These are phyloP conservation scores for Geranomyces variabilis DNA, from an alignment of 192 early-diverging fungal genomes.

Conservation along the genomic window DNA sequence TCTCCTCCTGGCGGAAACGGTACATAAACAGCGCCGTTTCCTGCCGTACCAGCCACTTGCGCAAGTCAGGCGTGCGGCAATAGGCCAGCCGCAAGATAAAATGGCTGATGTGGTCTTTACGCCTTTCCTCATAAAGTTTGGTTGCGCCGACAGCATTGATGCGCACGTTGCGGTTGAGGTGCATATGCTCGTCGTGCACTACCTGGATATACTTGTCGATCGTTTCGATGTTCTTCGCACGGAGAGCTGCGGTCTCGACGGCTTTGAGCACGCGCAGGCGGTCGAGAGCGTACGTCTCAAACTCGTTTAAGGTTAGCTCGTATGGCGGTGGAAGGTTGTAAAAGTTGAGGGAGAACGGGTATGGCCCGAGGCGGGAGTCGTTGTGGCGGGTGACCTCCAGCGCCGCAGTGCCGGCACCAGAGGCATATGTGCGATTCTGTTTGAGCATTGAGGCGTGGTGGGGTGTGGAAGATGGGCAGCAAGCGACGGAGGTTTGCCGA, in stretches of 20 bases:
- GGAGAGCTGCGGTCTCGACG: slow-evolving; percentile 79
- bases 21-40: slow-evolving; percentile 52
- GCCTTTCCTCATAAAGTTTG: slow-evolving; percentile 35
- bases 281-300: slow-evolving; percentile 75
- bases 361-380: slow-evolving; percentile 24
- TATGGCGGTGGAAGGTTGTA: slow-evolving; percentile 65
- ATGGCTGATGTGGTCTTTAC: slow-evolving; percentile 52
- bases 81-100: slow-evolving; percentile 56
- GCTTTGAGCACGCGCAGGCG: slow-evolving; percentile 77
- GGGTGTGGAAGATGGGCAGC: too few relatives aligned
- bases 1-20: slow-evolving; percentile 51
- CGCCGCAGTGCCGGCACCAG: not conserved
- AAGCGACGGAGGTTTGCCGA: too few relatives aligned
- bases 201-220: slow-evolving; percentile 18
- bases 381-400: not conserved
- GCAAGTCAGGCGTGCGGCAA: slow-evolving; percentile 49
- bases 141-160: slow-evolving; percentile 14
- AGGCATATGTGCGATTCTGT: not conserved
- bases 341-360: slow-evolving; percentile 67
- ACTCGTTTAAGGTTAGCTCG: slow-evolving; percentile 72
- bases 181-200: slow-evolving; percentile 29
- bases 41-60: slow-evolving; percentile 49
- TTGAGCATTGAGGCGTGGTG: slow-evolving; percentile 2
- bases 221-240: slow-evolving; percentile 43
- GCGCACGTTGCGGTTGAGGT: slow-evolving; percentile 29